Base-by-base conservation (phyloP, 2,329 filamentous ascomycete species). In the Pyrenochaeta sp. region DNA sequence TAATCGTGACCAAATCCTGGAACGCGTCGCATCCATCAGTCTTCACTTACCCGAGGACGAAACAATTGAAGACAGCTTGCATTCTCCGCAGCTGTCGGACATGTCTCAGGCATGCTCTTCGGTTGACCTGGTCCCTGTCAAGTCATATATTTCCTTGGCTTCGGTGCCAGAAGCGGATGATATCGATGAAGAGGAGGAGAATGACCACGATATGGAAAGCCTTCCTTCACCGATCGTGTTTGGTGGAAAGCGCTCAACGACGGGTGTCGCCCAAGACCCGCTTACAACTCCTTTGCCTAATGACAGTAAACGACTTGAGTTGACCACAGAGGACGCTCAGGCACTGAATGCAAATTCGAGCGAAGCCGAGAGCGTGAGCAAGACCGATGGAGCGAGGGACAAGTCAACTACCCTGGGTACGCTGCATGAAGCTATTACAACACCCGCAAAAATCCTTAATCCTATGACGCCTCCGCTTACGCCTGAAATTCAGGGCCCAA, bases 101-200 rank as follows among this genome's bases (percentile, higher is more conserved):
- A 27, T 63, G 3, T 72, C 71, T 2, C 68, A 71, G 48, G 60
- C 71, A 3, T 68, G 66, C 45, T 73, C 71, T 12, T 73, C 71
- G 1, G 63, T 64, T n/a, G 64, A 71, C 17, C 66, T 72, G 4
- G 54, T 29, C 3, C 64, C 64, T 0, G 64, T 67, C 18, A 66
- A 64, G 18, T 69, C 68, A 2, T 62, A 70, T 39, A 53, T 56
- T 2, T 72, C 68, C 3, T 46, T 74, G n/a, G 63, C 66, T 1
- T 64, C 69, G 40, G 68, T 71, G 10, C 63, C 56, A 0, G 65
- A 68, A 46, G 67, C 49, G 2, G 58, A 61, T 7, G 33, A 60
- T 33, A 61, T 56, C 10, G 60, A 69, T 31, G 64, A 69, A 18
- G 59, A 69, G 33, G 64, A 69, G 18, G 59, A 66, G 0, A 57